Evolutionary conservation across 2,329 filamentous ascomycete species (phyloP).

Genomic region (Penicillium sp.): DNA sequence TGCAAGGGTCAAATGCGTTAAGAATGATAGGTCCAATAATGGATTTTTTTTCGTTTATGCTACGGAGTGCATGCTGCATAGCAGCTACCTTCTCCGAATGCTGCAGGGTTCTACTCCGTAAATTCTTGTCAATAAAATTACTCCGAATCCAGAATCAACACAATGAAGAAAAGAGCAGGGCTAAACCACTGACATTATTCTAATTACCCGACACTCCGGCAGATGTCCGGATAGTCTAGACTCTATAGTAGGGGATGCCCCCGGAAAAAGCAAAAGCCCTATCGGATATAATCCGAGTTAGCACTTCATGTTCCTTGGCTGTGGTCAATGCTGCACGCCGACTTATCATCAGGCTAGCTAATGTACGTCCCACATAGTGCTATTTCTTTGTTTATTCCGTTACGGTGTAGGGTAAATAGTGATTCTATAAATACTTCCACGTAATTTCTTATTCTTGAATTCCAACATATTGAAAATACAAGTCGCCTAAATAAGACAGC

Average conservation of each 20-base stretch:
- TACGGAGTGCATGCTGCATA: no score
- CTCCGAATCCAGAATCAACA: no score
- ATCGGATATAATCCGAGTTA: conserved; percentile 4
- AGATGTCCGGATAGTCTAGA: background rate
- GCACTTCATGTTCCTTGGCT: background rate
- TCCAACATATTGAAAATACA: background rate
- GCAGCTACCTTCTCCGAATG: background rate
- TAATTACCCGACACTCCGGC: no score
- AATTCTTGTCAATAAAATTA: background rate
- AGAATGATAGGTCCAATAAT: background rate
- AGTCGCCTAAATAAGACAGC: background rate
- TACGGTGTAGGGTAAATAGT: background rate
- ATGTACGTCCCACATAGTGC: background rate
- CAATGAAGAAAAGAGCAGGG: background rate
- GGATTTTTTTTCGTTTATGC: background rate
- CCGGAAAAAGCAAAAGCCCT: background rate
- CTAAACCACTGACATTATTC: background rate
- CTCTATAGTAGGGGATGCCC: no score
- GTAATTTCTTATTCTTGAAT: background rate
- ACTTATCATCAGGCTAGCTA: no score
- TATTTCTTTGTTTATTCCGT: background rate
- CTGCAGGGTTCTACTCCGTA: background rate
- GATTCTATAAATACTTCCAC: background rate
- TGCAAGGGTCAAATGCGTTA: background rate
- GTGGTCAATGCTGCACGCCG: conserved; percentile 1